Evolutionary conservation across 2,329 filamentous ascomycete genomes (phyloP), one percentile per base, ranked within the genome.

Genomic region (Botrytis squamosa): DNA sequence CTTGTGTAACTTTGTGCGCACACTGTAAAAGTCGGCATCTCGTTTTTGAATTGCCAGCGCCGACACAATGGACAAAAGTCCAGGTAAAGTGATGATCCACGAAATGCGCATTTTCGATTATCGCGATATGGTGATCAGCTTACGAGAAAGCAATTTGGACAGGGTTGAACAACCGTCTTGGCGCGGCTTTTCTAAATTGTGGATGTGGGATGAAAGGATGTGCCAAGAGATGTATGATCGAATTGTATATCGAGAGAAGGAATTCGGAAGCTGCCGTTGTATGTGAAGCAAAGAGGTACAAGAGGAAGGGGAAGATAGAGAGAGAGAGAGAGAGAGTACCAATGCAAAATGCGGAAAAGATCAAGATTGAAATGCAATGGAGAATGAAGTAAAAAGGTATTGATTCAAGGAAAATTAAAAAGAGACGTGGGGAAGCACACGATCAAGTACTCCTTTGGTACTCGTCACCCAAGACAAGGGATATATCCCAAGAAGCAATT

Each of bases 21-120:
- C 79, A 65, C 75, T 78, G 59, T 75, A 75, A 71, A 81, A 81
- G 71, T 81, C 80, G 20, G 80, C 79, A 78, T 81, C 79, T 44
- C 80, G 72, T 60, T 77, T 78, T 71, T 79, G 69, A 20, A 80
- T 76, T 3, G 78, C 77, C 38, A 80, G 29, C 38, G 78, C 79
- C 62, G 78, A 79, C 33, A 73, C 74, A 14, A 76, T 46, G 10
- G 73, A 74, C 33, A 79, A 70, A 44, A 78, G 57, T 16, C 76
- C 75, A 10, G 79, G 76, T 8, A 81, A 76, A 40, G 76, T 72
- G 25, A 78, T 62, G 59, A 81, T 74, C 75, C 76, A 78, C 65
- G 75, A 76, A 18, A 80, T 69, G 67, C 77, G 78, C 79, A 81
- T 81, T 25, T 71, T 79, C 75, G n/a, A 64, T 52, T 49, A 40